Evolutionary conservation across 1,284 basidiomycete species (phyloP).

Genomic region (Microbotryum silenes-acaulis): DNA sequence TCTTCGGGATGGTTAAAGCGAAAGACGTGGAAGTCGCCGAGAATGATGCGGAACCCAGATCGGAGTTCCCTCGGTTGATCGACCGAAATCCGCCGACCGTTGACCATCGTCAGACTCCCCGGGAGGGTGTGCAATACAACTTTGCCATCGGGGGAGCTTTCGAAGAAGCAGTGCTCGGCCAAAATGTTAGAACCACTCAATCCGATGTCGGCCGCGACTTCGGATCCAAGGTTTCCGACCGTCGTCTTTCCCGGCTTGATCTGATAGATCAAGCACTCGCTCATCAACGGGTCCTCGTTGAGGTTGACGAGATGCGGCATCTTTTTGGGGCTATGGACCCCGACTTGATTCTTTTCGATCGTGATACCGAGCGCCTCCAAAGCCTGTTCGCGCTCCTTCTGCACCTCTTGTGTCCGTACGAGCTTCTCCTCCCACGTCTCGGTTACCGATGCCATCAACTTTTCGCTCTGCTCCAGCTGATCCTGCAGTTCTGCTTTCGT

Average conservation of each 20-base stretch:
- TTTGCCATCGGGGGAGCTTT: conserved; percentile 48
- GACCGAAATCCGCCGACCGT: conserved; percentile 75
- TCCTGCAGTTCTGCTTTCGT: conserved; percentile 95
- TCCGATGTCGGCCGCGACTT: conserved; percentile 75
- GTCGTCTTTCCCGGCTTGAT: conserved; percentile 79
- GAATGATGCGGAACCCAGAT: conserved; percentile 90
- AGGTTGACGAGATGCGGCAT: conserved; percentile 94
- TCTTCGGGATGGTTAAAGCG: conserved; percentile 94
- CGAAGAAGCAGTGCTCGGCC: conserved; percentile 85
- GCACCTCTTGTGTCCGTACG: conserved; percentile 82
- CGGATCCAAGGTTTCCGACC: conserved; percentile 74
- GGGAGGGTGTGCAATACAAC: conserved; percentile 72
- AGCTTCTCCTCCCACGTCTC: conserved; percentile 99
- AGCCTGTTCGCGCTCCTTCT: conserved; percentile 92
- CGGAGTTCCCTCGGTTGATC: conserved; percentile 69
- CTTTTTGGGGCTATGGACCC: conserved; percentile 97
- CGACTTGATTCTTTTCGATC: conserved; percentile 90
- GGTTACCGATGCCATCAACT: conserved; percentile 90
- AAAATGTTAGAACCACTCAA: conserved; percentile 86
- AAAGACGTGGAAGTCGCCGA: conserved; percentile 96
- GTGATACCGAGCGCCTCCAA: conserved; percentile 95
- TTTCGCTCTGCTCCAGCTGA: conserved; percentile 91
- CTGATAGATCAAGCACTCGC: conserved; percentile 47
- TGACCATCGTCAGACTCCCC: conserved; percentile 81
- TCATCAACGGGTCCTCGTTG: conserved; percentile 41